These are phyloP conservation scores for Clonostachys chloroleuca DNA, from an alignment of 2,329 filamentous ascomycete species.

Conservation along the genomic window DNA sequence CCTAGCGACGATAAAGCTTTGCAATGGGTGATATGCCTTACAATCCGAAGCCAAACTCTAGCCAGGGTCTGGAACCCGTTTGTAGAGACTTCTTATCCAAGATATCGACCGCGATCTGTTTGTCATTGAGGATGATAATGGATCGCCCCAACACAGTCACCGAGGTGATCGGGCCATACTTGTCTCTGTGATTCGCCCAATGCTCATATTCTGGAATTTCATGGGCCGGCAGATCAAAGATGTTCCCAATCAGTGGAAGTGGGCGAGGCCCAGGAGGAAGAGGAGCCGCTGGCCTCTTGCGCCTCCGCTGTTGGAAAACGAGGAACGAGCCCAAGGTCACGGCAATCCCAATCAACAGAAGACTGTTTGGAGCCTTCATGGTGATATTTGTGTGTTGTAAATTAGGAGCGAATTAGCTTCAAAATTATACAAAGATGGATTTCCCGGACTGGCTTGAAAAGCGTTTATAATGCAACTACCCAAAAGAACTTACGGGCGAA, in stretches of 20 bases:
- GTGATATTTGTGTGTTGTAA: no score
- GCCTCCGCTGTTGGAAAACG: not conserved
- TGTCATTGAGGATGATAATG: conserved; percentile 32
- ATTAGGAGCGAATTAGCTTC: no score
- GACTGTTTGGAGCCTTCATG: no score
- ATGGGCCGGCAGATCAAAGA: conserved; percentile 32
- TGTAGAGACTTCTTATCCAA: conserved; percentile 15
- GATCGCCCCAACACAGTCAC: conserved; percentile 19
- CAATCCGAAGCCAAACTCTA: conserved; percentile 9
- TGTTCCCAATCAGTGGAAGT: conserved; percentile 37
- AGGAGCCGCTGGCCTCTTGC: no score
- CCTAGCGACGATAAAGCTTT: conserved; percentile 1
- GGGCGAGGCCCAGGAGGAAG: conserved; percentile 18
- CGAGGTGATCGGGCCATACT: conserved; percentile 18
- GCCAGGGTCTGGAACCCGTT: conserved; percentile 6
- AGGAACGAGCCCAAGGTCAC: not conserved
- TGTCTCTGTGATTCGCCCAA: conserved; percentile 25
- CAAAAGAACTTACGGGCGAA: no score
- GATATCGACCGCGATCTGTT: conserved; percentile 23
- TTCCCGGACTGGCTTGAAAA: no score
- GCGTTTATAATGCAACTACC: no score
- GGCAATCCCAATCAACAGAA: no score
- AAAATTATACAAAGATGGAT: no score
- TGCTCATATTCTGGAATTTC: conserved; percentile 20
- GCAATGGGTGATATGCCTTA: conserved; percentile 8